Evolutionary conservation across 768 basidiomycete genomes (phyloP).

Genomic region (Boletellus ananas): DNA sequence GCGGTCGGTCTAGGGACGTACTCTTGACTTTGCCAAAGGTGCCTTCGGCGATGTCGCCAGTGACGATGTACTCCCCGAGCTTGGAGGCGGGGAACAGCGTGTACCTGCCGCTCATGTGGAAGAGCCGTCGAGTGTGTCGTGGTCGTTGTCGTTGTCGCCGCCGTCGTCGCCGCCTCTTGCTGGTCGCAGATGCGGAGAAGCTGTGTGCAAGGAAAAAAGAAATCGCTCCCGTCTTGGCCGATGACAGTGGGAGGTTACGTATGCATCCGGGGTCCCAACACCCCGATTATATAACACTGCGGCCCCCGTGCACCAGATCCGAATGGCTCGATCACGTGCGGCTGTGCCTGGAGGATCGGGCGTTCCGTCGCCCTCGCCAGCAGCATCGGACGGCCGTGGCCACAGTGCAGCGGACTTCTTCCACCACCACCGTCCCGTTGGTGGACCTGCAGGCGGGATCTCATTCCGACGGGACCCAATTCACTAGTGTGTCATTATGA

Average conservation of each 20-base stretch:
- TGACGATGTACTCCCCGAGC: slow-evolving; percentile 89
- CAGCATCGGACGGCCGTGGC: neutral
- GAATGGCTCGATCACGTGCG: slow-evolving; percentile 12
- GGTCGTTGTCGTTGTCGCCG: slow-evolving; percentile 12
- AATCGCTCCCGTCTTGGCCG: slow-evolving; percentile 18
- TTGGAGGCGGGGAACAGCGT: slow-evolving; percentile 54
- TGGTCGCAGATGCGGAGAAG: neutral
- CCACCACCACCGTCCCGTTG: too few species aligned
- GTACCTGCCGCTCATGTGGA: slow-evolving; percentile 25
- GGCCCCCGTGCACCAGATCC: slow-evolving; percentile 11
- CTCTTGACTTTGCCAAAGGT: slow-evolving; percentile 99
- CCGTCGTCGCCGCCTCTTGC: neutral
- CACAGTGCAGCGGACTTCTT: too few species aligned
- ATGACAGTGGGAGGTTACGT: slow-evolving; percentile 22
- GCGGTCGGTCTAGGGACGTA: slow-evolving; percentile 41
- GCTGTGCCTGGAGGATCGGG: neutral
- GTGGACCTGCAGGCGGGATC: neutral
- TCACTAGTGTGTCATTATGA: neutral
- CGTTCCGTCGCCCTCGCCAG: neutral
- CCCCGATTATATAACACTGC: slow-evolving; percentile 17
- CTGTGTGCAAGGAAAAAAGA: slow-evolving; percentile 20
- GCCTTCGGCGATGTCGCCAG: slow-evolving; percentile 88
- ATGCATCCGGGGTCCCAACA: slow-evolving; percentile 16
- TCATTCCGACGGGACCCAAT: neutral
- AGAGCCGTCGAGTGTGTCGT: slow-evolving; percentile 9